A percentile compares a stretch with the other conserved stretches of the same genome.
phyloP scores from a whole-genome alignment of 345 rosid genomes.

The Syzygium grande region DNA sequence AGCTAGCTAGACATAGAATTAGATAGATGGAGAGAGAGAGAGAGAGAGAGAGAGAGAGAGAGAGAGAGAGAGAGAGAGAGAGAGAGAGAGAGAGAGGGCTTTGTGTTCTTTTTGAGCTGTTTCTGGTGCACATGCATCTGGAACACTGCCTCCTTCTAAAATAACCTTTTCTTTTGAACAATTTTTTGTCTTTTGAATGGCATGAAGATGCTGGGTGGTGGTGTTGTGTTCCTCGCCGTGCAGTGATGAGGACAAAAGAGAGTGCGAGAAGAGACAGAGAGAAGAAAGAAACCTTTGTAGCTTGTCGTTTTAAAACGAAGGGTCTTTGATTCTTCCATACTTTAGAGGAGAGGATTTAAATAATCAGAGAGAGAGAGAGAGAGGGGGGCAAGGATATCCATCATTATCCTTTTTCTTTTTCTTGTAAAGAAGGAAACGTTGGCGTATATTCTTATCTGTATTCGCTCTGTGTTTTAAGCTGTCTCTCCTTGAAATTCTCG shows the following conservation, averaged over 20 bases:
- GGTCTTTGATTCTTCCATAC: constrained; percentile 23
- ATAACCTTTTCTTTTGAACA: not conserved
- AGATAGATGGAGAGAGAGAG: not conserved
- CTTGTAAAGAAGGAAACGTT: not conserved
- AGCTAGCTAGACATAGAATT: not conserved
- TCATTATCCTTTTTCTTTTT: not conserved
- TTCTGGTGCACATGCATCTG: not conserved
- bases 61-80: not conserved
- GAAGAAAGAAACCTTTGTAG: constrained; percentile 32
- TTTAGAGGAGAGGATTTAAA: not conserved
- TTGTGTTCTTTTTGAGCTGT: not conserved
- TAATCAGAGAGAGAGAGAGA: not conserved
- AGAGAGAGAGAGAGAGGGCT: not conserved
- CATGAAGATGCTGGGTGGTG: not conserved
- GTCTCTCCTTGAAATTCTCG: constrained; percentile 17
- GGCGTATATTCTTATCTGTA: constrained; percentile 16
- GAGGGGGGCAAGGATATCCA: not conserved
- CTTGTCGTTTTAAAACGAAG: constrained; percentile 1
- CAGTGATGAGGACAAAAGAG: constrained; percentile 43
- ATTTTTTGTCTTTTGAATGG: not conserved
- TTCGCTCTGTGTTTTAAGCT: constrained; percentile 45
- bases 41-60: not conserved
- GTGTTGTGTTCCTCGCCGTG: constrained; percentile 1
- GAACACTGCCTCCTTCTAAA: not conserved
- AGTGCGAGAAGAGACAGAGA: constrained; percentile 41